phyloP scores from a whole-genome alignment of 108 stramenopile genomes.

The Epipyxis sp. region DNA sequence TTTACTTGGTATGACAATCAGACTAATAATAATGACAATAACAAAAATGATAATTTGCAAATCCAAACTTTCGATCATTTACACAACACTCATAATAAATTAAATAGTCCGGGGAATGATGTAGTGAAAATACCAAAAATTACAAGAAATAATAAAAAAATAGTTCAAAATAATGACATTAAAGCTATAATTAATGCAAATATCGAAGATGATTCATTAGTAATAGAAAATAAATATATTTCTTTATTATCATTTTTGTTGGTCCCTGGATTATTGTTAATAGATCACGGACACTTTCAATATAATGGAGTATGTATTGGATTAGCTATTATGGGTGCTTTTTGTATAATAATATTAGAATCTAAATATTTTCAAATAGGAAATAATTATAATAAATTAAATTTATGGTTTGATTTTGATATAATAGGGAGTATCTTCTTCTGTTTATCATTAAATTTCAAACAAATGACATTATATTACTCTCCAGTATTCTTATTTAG shows the following conservation, averaged over 20 bases:
- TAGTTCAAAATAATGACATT: too few species aligned
- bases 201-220: not conserved
- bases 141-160: too few species aligned
- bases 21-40: not conserved
- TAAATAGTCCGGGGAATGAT: too few species aligned
- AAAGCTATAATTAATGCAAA: too few species aligned
- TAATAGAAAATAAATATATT: not conserved
- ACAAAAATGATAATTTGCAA: too few species aligned
- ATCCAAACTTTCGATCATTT: not conserved
- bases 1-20: too few species aligned
- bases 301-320: conserved; percentile 86
- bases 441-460: conserved; percentile 83
- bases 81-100: too few species aligned
- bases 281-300: conserved; percentile 96
- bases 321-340: conserved; percentile 40
- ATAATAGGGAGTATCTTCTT: conserved; percentile 68
- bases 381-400: conserved; percentile 31
- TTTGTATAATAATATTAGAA: conserved; percentile 64
- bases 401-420: conserved; percentile 45
- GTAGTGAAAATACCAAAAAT: too few species aligned
- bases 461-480: conserved; percentile 92
- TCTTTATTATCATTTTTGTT: not conserved
- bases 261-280: conserved; percentile 73
- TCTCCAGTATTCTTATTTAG: conserved; percentile 82
- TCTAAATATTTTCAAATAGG: conserved; percentile 29